phyloP scores from a whole-genome alignment of 2,329 filamentous ascomycete genomes.

The Xylaria sp. region DNA sequence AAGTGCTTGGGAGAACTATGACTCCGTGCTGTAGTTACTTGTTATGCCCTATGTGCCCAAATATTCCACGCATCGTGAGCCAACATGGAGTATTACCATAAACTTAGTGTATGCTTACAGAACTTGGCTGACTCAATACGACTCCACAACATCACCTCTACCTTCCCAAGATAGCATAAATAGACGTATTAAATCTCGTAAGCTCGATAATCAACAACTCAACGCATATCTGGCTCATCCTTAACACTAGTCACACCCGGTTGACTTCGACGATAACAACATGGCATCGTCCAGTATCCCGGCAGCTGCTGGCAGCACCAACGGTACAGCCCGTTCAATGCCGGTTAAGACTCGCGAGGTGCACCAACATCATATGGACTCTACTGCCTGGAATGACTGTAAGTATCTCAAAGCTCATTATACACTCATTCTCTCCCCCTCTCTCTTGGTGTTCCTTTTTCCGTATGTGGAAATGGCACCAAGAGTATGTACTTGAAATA shows the following conservation, averaged over 20 bases:
- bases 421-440: background rate
- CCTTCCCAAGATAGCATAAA: background rate
- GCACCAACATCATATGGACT: slow-evolving; percentile 5
- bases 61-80: background rate
- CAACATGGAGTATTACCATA: background rate
- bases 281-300: background rate
- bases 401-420: background rate
- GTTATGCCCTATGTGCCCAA: background rate
- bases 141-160: background rate
- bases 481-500: background rate
- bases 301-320: background rate
- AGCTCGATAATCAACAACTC: background rate
- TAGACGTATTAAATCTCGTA: background rate
- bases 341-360: background rate
- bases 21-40: background rate
- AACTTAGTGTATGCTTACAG: background rate
- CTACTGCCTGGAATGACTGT: slow-evolving; percentile 4
- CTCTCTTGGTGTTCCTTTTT: background rate
- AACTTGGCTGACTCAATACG: background rate
- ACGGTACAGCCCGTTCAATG: background rate
- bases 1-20: background rate
- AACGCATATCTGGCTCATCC: background rate
- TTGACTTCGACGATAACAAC: background rate
- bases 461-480: no score
- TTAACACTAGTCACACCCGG: background rate